Evolutionary conservation across 306 rosid genomes (phyloP).

Genomic region (Lablab purpureus): DNA sequence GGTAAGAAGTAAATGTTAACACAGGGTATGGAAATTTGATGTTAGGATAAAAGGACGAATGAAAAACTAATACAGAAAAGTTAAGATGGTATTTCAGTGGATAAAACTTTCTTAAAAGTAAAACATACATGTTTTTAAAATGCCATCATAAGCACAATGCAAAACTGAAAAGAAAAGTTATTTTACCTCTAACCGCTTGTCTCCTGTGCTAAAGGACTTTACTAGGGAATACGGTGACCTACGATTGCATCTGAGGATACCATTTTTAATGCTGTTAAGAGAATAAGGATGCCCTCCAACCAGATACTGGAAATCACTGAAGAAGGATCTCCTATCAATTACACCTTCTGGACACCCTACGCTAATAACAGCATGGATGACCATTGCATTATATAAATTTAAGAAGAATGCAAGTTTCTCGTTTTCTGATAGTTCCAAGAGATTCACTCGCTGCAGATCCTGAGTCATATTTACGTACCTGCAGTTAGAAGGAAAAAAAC

Average conservation of each 20-base stretch:
- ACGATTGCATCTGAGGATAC: conserved; percentile 83
- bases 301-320: conserved; percentile 74
- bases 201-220: conserved; percentile 76
- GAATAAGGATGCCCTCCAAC: conserved; percentile 87
- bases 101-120: background rate
- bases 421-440: conserved; percentile 64
- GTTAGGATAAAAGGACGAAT: background rate
- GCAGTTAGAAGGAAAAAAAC: conserved; percentile 36
- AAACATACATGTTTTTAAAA: background rate
- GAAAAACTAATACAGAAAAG: conserved; percentile 3
- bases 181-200: conserved; percentile 77
- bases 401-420: conserved; percentile 86
- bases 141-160: background rate
- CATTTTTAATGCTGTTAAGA: conserved; percentile 67
- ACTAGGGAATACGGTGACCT: conserved; percentile 80
- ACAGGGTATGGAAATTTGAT: conserved; percentile 2
- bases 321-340: conserved; percentile 84
- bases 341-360: conserved; percentile 77
- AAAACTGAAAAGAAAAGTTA: background rate
- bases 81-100: background rate
- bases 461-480: conserved; percentile 79
- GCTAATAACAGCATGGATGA: conserved; percentile 78
- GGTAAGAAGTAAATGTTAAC: background rate
- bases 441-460: conserved; percentile 84
- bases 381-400: conserved; percentile 96